Evolutionary conservation across 116 monocot species (phyloP).

Genomic region (Dioscorea cayenensis): DNA sequence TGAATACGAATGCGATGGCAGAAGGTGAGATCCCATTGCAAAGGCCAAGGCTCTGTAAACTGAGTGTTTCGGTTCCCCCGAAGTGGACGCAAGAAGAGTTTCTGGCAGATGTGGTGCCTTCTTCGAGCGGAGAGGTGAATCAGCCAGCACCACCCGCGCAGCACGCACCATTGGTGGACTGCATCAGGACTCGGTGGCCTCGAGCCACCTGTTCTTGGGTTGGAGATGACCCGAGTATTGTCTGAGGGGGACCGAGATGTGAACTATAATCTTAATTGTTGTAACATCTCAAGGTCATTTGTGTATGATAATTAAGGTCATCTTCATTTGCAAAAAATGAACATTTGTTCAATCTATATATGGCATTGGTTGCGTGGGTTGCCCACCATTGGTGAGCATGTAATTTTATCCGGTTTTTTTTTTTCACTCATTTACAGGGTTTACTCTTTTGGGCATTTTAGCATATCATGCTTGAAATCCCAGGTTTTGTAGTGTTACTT

Average conservation of each 20-base stretch:
- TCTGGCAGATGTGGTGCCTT: conserved; percentile 31
- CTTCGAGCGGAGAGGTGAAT: conserved; percentile 22
- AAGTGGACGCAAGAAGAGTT: conserved; percentile 90
- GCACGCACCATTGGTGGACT: conserved; percentile 88
- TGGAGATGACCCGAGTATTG: conserved; percentile 74
- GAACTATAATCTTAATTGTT: too few relatives aligned
- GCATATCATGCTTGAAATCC: too few relatives aligned
- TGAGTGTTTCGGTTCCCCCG: conserved; percentile 74
- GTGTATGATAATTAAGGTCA: too few relatives aligned
- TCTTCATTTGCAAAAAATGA: too few relatives aligned
- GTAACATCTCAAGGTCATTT: too few relatives aligned
- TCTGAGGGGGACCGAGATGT: conserved; percentile 14
- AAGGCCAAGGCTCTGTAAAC: conserved; percentile 78
- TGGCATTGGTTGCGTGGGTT: too few relatives aligned
- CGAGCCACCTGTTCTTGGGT: conserved; percentile 56
- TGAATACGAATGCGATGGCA: conserved; percentile 23
- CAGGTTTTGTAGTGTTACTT: too few relatives aligned
- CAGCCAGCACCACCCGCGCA: conserved; percentile 39
- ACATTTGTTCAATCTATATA: too few relatives aligned
- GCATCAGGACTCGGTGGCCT: conserved; percentile 78
- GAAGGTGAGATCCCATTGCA: conserved; percentile 50
- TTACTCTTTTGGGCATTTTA: too few relatives aligned
- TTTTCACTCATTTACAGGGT: too few relatives aligned
- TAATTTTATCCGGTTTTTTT: too few relatives aligned
- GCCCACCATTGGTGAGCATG: too few relatives aligned